A percentile compares a stretch with the other conserved stretches of the same genome.
phyloP scores from a whole-genome alignment of 768 basidiomycete species.

The Flagelloscypha sp. region DNA sequence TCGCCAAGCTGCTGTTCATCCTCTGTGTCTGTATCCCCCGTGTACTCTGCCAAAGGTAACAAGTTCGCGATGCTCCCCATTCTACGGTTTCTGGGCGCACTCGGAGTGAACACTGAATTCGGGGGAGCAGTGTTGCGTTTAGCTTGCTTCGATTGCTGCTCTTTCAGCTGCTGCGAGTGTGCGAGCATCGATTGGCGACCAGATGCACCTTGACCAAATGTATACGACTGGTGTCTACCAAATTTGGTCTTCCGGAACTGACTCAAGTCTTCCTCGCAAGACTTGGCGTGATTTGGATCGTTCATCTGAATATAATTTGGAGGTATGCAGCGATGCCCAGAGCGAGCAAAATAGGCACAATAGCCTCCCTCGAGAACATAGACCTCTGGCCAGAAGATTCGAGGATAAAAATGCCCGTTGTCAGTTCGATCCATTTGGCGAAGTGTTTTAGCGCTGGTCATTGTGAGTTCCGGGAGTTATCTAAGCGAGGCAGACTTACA shows the following conservation, averaged over 20 bases:
- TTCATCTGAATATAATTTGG: conserved; percentile 89
- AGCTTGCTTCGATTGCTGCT: conserved; percentile 28
- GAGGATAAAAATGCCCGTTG: conserved; percentile 87
- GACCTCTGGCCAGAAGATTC: conserved; percentile 90
- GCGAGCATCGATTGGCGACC: conserved; percentile 27
- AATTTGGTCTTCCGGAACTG: conserved; percentile 88
- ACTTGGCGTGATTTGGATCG: conserved; percentile 73
- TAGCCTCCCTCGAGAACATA: conserved; percentile 98
- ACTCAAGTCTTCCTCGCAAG: conserved; percentile 80
- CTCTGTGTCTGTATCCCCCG: too few species aligned
- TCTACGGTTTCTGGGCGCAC: too few species aligned
- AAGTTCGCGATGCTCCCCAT: too few species aligned
- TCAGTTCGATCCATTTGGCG: conserved; percentile 83
- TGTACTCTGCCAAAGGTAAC: too few species aligned
- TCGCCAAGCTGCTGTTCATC: too few species aligned
- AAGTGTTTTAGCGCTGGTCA: conserved; percentile 79
- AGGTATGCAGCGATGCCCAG: conserved; percentile 67
- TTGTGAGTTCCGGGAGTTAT: conserved; percentile 5
- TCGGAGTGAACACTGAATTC: too few species aligned
- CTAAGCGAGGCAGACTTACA: conserved; percentile 45
- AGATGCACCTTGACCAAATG: conserved; percentile 72
- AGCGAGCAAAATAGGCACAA: conserved; percentile 73
- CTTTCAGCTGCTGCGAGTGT: too few species aligned
- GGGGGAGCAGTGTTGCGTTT: conserved; percentile 68
- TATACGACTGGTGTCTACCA: conserved; percentile 84